Base-by-base conservation (phyloP, 441 rosid species). In the Pelargonium myrrhifolium region DNA sequence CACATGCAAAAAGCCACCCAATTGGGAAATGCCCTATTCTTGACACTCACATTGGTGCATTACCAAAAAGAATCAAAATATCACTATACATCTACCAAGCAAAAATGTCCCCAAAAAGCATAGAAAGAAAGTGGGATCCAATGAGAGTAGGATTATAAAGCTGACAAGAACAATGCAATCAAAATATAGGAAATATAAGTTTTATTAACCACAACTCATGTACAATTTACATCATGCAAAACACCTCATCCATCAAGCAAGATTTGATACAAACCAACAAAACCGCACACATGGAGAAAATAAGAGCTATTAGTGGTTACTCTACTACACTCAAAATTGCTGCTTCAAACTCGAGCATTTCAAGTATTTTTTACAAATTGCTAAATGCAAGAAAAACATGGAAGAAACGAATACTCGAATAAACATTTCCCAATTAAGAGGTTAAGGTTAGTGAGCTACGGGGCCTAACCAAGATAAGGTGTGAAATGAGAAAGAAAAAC, bases 301-400 rank as follows among this genome's bases (percentile, higher is more conserved):
- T 80, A 64, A 82, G 73, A 70, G 15, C 68, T 69, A 75, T 73
- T 70, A n/a, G 2, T 75, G 68, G 81, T 76, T 64, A 75, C 59
- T 62, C 75, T 75, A 66, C 71, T 67, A 78, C 81, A 79, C 64
- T 77, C 83, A 85, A 82, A 82, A 83, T 66, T 82, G 78, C 72
- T 26, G 78, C 72, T 73, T 68, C 51, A 9, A 45, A 45, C 51
- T 9, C n/a, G 51, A 12, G n/a, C 51, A 45, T 14, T 12, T 10
- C 10, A 45, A 45, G n/a, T 45, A 45, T 12, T 9, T 47, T 24
- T 47, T 47, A 47, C 53, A 47, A 12, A 12, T 14, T 47, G 53
- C 53, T 12, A 47, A 12, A 12, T 47, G 53, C 53, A 14, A 11
- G 49, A 68, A 68, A 64, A 26, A 62, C 53, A 12, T 15, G 3